Base-by-base conservation (phyloP, 2,329 filamentous ascomycete species). In the Periconia sp. region DNA sequence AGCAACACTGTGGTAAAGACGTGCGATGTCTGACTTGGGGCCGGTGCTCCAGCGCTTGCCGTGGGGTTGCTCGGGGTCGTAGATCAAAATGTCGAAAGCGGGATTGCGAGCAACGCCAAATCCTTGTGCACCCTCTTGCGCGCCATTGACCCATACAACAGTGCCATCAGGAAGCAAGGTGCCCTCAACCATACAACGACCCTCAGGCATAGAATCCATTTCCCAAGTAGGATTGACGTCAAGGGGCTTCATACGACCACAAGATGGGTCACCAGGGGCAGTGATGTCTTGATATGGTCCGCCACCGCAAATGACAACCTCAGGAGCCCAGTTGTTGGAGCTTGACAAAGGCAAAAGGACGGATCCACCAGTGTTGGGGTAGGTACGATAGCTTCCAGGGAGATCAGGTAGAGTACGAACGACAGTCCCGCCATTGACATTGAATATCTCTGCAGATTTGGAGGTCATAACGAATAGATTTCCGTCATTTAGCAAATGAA, bases 61-160 rank as follows among this genome's bases (percentile, higher is more conserved):
- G 40, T 77, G 66, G 27, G 81, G 72, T 56, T 79, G 74, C n/a
- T 71, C 67, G 1, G 83, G 80, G 60, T 85, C 76, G 66, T 86
- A 87, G 47, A 86, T 75, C 19, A 86, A 76, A 37, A 82, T 81
- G 55, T 83, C 79, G 18, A 81, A 70, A 17, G 82, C 80, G 15
- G 84, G 83, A 33, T 79, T 68, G 14, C 73, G 72, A 31, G 81
- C 83, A 48, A 86, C 72, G 35, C 79, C 82, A 67, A 86, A 87
- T 15, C 84, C 84, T 72, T 86, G 82, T 30, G 81, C 79, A 56
- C 84, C 84, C 54, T 74, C 71, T 55, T 81, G 81, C 61, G 78
- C 81, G 53, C 84, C 84, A 63, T 86, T 86, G 53, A 85, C 71
- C 77, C 81, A 85, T 48, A 97, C 68, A 41, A 85, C 77, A 2